phyloP scores from a whole-genome alignment of 352 stramenopile species.

The Pythium brassicae region DNA sequence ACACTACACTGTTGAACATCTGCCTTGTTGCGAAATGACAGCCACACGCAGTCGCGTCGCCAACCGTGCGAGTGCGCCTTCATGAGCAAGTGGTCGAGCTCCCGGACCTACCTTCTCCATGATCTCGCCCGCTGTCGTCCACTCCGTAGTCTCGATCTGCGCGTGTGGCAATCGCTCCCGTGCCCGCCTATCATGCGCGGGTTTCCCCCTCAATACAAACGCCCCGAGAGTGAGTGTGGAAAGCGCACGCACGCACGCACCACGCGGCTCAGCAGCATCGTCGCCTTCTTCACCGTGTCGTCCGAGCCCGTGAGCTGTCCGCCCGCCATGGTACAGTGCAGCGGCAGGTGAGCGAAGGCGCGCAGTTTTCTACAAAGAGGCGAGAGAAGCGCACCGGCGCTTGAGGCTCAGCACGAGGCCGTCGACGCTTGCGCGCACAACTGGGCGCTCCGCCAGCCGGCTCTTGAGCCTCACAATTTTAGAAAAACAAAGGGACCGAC shows the following conservation, averaged over 20 bases:
- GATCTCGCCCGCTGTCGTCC: constrained; percentile 75
- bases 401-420: constrained; percentile 79
- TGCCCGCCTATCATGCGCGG: no score
- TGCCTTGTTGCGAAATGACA: neutral
- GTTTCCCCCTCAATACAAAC: no score
- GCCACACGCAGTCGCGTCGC: neutral
- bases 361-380: neutral
- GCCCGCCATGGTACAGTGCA: no score
- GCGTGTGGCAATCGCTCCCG: no score
- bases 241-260: constrained; percentile 35
- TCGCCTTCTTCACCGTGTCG: constrained; percentile 77
- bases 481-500: neutral
- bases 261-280: constrained; percentile 66
- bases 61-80: constrained; percentile 73
- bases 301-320: constrained; percentile 76
- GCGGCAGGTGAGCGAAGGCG: no score
- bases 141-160: constrained; percentile 75
- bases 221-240: no score
- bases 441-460: constrained; percentile 77
- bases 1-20: no score
- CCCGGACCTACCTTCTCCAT: constrained; percentile 84
- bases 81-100: constrained; percentile 78
- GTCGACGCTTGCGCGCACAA: constrained; percentile 61
- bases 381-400: constrained; percentile 36
- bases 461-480: constrained; percentile 27